Evolutionary conservation across 2,329 filamentous ascomycete species (phyloP), one percentile per base, ranked within the genome.

Genomic region (Epichloe sp.): DNA sequence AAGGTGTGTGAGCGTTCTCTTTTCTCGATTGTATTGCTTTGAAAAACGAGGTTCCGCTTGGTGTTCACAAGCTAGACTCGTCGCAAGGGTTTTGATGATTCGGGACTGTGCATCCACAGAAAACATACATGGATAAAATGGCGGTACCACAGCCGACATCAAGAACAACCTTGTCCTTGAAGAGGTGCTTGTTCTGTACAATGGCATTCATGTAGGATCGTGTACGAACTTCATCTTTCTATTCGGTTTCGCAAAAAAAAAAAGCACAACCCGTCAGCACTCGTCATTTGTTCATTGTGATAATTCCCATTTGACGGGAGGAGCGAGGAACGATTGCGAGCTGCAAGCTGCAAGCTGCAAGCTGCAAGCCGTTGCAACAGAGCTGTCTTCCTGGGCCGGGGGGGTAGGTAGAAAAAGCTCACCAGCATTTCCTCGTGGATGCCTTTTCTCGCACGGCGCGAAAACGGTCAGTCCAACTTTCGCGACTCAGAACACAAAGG

Each of bases 361-460:
- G 37, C 8, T 6, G 14, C 23, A 42, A 40, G 37, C 40, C 15
- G 54, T 54, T 54, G 52, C 21, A 45, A 17, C 55, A 49, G 11
- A n/a, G 40, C 47, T 36, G 6, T n/a, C 31, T 2, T 14, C 15
- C 14, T 48, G 14, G 11, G 51, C 48, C 48, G 57, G 54, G 51
- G 53, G 50, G 50, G 45, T 53, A 53, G 55, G 52, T 49, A 53
- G 52, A 55, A 53, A 52, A 44, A 61, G 81, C 86, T 71, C 75
- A 95, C 88, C 83, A 95, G 77, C 90, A 95, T 95, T 74, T 96
- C 90, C 76, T 95, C 90, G 70, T 96, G 90, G 66, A 95, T 96
- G 68, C 88, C 88, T 91, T 63, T 60, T 59, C 47, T 51, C 31
- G 53, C 35, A 37, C 15, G 5, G 41, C n/a, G 44, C 19, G 31